Evolutionary conservation across 2,329 filamentous ascomycete genomes (phyloP), one percentile per base, ranked within the genome.

Genomic region (Xylaria sp.): DNA sequence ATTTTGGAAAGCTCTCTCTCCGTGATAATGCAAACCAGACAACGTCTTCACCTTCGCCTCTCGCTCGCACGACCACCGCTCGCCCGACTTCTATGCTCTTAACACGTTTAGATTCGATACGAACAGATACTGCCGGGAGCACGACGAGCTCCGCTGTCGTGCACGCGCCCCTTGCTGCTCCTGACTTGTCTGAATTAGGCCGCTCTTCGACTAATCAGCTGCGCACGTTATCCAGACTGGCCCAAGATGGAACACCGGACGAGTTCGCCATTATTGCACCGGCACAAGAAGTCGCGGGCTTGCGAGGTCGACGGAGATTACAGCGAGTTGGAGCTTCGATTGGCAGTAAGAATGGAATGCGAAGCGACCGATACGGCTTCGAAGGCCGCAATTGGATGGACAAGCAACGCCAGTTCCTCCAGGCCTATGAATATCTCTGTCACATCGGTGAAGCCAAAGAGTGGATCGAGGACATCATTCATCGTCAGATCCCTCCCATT

Each of bases 361-460:
- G 79, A 49, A 76, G 80, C 63, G 78, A 79, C 64, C 73, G 73
- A 30, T 91, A 88, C 66, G 83, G 86, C 53, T 94, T 92, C 88
- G 85, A 90, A 64, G 87, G 87, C 18, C 85, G 90, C 54, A 96
- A 93, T 72, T 99, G 94, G 94, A 99, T 99, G 93, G 94, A 99
- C 74, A 94, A 96, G 72, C 93, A 99, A 72, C 85, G 94, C 30
- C 93, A 97, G 73, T 97, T 97, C 70, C 77, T 99, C 56, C 91
- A 96, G 74, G 94, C 94, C 5, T 99, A 99, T 72, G 94, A 99
- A 74, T 99, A 99, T 72, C 87, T 99, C 44, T 99, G 94, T 72
- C 94, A 99, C 71, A 97, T 99, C 66, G 94, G 94, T 73, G 94
- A 99, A 78, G 94, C 94, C 19, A 97, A 97, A 73, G 93, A 97